Evolutionary conservation across 2,329 filamentous ascomycete species (phyloP), one percentile per base, ranked within the genome.

Genomic region (Fonsecaea pedrosoi): DNA sequence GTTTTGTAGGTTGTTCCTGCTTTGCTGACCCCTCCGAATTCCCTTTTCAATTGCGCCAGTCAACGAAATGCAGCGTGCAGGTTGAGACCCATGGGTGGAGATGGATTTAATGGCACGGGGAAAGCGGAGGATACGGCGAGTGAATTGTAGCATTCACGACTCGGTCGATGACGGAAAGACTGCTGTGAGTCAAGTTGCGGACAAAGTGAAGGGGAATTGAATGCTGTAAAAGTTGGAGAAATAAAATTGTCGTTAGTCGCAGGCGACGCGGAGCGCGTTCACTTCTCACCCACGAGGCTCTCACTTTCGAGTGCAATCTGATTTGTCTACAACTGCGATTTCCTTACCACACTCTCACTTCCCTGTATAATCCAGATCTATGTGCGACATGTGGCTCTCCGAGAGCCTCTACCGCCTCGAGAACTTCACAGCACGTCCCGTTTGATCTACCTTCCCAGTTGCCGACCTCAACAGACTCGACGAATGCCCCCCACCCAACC

Each of bases 31-130:
- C 72, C 74, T 82, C 71, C 88, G 86, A 62, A 92, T 82, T 13
- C 90, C 90, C 54, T 85, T 82, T 70, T 88, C 86, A 73, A 93
- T 92, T 53, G 89, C 90, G 9, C 89, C 90, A 67, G 82, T 85
- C 48, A 92, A 83, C 50, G 87, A 89, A 25, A 85, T 84, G 74
- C 80, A 74, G 67, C 83, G 82, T 40, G 35, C 50, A 21, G 32
- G n/a, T 25, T 37, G 48, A 37, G 30, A 6, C 53, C 15, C 37
- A 25, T 9, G 38, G 10, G 9, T 25, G 32, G n/a, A 13, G 15
- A 13, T 25, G 32, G n/a, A 13, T 58, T 55, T 21, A 72, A 67
- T 38, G 61, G 60, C 10, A 18, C 58, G n/a, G 50, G 25, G 42
- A n/a, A 30, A 55, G 12, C 69, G 72, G 10, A 73, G 45, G 65